Percentiles rank a stretch among this genome's conserved stretches.
These are phyloP conservation scores for Endocarpon pusillum DNA, from an alignment of 495 filamentous ascomycete species.

Conservation along the genomic window DNA sequence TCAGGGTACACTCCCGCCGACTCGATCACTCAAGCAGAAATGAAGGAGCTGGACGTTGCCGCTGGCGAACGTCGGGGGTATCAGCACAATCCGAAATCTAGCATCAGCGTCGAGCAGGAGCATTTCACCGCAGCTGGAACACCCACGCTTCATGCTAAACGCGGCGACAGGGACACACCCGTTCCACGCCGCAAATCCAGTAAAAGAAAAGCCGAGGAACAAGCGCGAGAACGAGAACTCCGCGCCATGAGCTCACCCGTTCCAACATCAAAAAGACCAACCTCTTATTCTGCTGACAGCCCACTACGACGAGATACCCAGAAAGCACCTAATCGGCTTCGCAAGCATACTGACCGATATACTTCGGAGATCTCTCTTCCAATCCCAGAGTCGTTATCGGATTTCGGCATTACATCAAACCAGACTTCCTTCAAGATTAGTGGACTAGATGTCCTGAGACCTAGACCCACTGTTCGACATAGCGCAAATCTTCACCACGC, in stretches of 20 bases:
- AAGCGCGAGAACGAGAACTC: constrained; percentile 68
- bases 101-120: constrained; percentile 27
- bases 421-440: constrained; percentile 57
- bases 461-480: constrained; percentile 62
- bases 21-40: no score
- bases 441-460: constrained; percentile 54
- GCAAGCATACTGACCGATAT: constrained; percentile 41
- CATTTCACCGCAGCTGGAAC: constrained; percentile 25
- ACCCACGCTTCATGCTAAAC: constrained; percentile 50
- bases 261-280: constrained; percentile 41
- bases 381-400: constrained; percentile 54
- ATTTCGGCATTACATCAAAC: constrained; percentile 52
- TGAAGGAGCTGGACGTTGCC: no score
- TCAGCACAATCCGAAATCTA: constrained; percentile 19
- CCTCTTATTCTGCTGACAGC: constrained; percentile 33
- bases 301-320: constrained; percentile 47
- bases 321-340: constrained; percentile 37
- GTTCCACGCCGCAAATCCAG: constrained; percentile 53
- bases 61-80: no score
- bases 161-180: constrained; percentile 32
- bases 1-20: no score
- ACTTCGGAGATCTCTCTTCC: constrained; percentile 62
- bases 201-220: constrained; percentile 59
- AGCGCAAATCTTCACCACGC: constrained; percentile 40
- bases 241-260: constrained; percentile 61